phyloP scores from a whole-genome alignment of 1,284 basidiomycete genomes.

The Cutaneotrichosporon curvatum region DNA sequence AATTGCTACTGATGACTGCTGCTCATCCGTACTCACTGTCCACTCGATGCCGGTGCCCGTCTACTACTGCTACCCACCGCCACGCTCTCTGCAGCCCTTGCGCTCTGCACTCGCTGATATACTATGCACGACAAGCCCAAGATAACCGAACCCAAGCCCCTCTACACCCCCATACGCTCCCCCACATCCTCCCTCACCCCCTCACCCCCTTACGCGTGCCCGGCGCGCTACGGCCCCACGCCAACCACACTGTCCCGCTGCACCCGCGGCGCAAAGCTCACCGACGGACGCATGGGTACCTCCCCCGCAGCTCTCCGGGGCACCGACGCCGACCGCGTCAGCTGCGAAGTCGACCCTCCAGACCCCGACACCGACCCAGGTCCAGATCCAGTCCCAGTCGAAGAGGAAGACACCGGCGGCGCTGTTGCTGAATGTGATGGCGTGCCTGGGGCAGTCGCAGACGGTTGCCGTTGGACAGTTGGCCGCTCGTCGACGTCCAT shows the following conservation, averaged over 20 bases:
- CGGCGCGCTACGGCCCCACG: neutral
- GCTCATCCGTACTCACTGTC: too few relatives aligned
- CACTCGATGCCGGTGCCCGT: too few relatives aligned
- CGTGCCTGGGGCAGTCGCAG: neutral
- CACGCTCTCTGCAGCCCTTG: too few relatives aligned
- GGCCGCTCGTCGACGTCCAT: constrained; percentile 10
- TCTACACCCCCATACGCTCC: neutral
- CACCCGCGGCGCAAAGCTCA: constrained; percentile 3
- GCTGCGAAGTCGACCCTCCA: neutral
- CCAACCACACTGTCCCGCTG: constrained; percentile 2
- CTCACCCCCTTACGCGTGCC: neutral
- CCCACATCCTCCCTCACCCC: neutral
- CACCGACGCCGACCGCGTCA: neutral
- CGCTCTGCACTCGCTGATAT: too few relatives aligned
- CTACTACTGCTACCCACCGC: too few relatives aligned
- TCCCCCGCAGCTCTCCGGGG: neutral
- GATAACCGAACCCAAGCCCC: too few relatives aligned
- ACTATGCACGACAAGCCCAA: too few relatives aligned
- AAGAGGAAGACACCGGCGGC: too few relatives aligned
- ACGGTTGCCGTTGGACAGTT: neutral
- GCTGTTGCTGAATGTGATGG: too few relatives aligned
- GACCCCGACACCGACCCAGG: too few relatives aligned
- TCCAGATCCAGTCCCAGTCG: too few relatives aligned
- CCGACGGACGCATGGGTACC: neutral
- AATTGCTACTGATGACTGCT: too few relatives aligned